Evolutionary conservation across 2,329 filamentous ascomycete genomes (phyloP).

Genomic region (Pyrenochaeta sp.): DNA sequence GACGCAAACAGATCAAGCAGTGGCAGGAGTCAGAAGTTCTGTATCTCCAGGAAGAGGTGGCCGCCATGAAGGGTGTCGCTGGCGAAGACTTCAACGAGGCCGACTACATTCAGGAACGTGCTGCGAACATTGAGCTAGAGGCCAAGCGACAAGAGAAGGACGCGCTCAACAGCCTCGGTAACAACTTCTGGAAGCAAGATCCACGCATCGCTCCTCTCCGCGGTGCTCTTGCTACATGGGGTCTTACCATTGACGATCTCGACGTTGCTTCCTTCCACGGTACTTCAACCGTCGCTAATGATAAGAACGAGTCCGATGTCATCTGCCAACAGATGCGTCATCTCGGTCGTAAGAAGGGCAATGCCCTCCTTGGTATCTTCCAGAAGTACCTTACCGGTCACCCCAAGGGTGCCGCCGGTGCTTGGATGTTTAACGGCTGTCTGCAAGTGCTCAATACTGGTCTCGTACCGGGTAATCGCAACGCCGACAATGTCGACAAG

Average conservation of each 20-base stretch:
- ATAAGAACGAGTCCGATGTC: conserved; percentile 99
- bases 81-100: conserved; percentile 77
- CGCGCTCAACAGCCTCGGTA: conserved; percentile 89
- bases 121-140: conserved; percentile 85
- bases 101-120: conserved; percentile 86
- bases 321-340: conserved; percentile 96
- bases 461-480: conserved; percentile 94
- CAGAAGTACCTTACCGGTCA: conserved; percentile 99
- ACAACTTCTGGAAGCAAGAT: conserved; percentile 99
- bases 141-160: conserved; percentile 92
- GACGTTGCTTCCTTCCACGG: conserved; percentile 98
- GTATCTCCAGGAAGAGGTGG: conserved; percentile 90
- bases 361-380: conserved; percentile 95
- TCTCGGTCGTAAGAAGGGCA: conserved; percentile 94
- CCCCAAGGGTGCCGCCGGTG: conserved; percentile 98
- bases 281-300: conserved; percentile 97
- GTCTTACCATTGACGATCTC: conserved; percentile 95
- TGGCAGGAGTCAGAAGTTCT: conserved; percentile 96
- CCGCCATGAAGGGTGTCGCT: conserved; percentile 79
- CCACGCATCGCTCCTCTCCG: conserved; percentile 92
- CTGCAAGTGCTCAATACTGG: conserved; percentile 94
- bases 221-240: conserved; percentile 96
- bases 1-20: conserved; percentile 91
- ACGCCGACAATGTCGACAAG: conserved; percentile 96
- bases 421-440: conserved; percentile 99